Evolutionary conservation across 805 yeast species (phyloP), one percentile per base, ranked within the genome.

Genomic region (Candida morakotiae): DNA sequence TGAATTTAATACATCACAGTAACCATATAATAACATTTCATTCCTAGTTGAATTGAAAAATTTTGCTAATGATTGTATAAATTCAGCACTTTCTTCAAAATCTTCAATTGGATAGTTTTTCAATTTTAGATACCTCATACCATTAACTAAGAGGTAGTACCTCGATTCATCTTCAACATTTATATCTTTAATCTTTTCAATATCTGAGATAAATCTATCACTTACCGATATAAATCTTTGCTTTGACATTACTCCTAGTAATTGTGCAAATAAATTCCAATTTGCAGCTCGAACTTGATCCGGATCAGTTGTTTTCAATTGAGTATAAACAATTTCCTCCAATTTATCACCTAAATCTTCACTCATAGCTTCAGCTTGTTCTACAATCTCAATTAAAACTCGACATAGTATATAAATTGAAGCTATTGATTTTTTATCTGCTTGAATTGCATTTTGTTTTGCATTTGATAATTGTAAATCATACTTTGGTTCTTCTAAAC

Each of bases 31-130:
- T 1, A 91, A 69, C 3, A 79, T 71, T 35, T 79, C 78, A 44
- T 82, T 84, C 26, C 72, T 77, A 2, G 94, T 73, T 29, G 70
- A 65, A 28, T 69, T 61, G 56, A 84, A 89, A 51, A 93, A 93
- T 53, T 91, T 89, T 1, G 91, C 86, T 28, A 93, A 60, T 11
- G 96, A 85, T 43, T 80, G 83, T 43, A 91, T 62, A 52, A 91
- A 93, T 43, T 87, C 96, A 0, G 97, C 96, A 46, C 89, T 77
- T 48, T 93, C 98, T 58, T 93, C 99, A 51, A 94, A 83, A 26
- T 71, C 75, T 42, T 93, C 97, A 46, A 91, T 69, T 0, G 98
- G 97, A 46, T 85, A 85, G 46, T 88, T 83, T 34, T 81, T 79
- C 34, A 93, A 64, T 43, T 77, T 78, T 36, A 93, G 60, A 51